These are phyloP conservation scores for Stagonosporopsis tanaceti DNA, from an alignment of 2,329 filamentous ascomycete genomes.

Conservation along the genomic window DNA sequence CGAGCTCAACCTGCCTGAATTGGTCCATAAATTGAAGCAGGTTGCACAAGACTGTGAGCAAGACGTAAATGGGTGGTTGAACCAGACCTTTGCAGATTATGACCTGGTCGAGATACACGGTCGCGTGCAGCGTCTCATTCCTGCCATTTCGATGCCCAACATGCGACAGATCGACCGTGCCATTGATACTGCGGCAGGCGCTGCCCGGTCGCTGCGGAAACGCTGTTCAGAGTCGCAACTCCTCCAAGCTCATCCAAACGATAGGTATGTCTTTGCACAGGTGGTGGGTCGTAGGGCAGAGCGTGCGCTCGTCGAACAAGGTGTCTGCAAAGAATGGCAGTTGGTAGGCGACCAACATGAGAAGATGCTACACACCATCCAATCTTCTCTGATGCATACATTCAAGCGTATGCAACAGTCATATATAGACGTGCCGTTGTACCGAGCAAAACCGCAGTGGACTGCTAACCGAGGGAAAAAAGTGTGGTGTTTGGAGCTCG, in stretches of 20 bases:
- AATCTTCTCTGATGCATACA: not conserved
- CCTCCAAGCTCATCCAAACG: not conserved
- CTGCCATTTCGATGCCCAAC: not conserved
- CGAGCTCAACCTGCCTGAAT: not conserved
- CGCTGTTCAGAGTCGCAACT: not conserved
- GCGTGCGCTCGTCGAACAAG: constrained; percentile 2
- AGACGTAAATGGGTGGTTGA: not conserved
- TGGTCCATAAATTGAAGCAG: not conserved
- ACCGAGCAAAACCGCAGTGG: constrained; percentile 8
- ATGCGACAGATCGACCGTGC: not conserved
- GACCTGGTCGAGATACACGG: constrained; percentile 6
- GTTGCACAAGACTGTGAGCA: not conserved
- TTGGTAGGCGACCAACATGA: not conserved
- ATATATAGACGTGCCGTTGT: not conserved
- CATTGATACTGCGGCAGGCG: not conserved
- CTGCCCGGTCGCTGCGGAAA: not conserved
- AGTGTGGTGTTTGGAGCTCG: constrained; percentile 25
- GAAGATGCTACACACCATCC: not conserved
- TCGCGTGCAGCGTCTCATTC: not conserved
- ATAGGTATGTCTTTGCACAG: constrained; percentile 2
- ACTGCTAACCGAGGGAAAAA: constrained; percentile 5
- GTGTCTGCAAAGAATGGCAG: constrained; percentile 10
- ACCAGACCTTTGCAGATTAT: not conserved
- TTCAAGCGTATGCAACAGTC: not conserved
- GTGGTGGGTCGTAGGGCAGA: not conserved